A percentile compares a stretch with the other conserved stretches of the same genome.
These are phyloP conservation scores for Phanerochaete sordida DNA, from an alignment of 768 basidiomycete species.

Conservation along the genomic window DNA sequence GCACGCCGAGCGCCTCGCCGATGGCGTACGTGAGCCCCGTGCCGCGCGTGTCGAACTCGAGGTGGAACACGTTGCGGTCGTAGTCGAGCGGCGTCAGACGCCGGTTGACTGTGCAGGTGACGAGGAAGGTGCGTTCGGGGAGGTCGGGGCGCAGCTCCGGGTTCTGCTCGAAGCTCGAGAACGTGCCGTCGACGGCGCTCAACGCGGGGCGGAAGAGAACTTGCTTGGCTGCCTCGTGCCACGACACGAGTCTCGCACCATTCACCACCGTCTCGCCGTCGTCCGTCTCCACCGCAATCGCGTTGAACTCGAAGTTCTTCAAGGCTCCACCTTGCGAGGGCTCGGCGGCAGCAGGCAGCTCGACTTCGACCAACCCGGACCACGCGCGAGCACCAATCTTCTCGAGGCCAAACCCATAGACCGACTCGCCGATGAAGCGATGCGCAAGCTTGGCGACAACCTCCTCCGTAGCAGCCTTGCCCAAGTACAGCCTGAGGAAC, in stretches of 20 bases:
- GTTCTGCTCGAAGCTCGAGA: constrained; percentile 47
- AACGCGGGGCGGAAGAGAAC: constrained; percentile 85
- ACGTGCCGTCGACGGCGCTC: constrained; percentile 36
- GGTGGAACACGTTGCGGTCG: constrained; percentile 98
- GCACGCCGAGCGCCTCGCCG: constrained; percentile 94
- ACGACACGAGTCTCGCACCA: constrained; percentile 58
- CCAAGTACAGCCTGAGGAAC: constrained; percentile 83
- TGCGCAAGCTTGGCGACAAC: constrained; percentile 51
- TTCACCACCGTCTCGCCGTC: constrained; percentile 56
- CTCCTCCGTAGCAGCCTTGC: constrained; percentile 51
- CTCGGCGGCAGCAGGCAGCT: constrained; percentile 31
- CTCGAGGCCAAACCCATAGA: constrained; percentile 46
- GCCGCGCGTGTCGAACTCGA: constrained; percentile 89
- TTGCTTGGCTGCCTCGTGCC: constrained; percentile 88
- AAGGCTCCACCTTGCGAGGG: constrained; percentile 28
- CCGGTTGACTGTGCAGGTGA: constrained; percentile 91
- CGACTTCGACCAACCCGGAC: constrained; percentile 60
- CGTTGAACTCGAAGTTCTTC: constrained; percentile 68
- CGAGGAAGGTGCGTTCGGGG: constrained; percentile 86
- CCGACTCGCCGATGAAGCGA: constrained; percentile 38
- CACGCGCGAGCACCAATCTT: constrained; percentile 61
- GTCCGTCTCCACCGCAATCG: constrained; percentile 64
- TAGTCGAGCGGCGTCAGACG: constrained; percentile 94
- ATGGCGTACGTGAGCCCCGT: constrained; percentile 95
- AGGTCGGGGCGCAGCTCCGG: constrained; percentile 82